Evolutionary conservation across 1,284 basidiomycete species (phyloP), one percentile per base, ranked within the genome.

Genomic region (Heterobasidion annosum): DNA sequence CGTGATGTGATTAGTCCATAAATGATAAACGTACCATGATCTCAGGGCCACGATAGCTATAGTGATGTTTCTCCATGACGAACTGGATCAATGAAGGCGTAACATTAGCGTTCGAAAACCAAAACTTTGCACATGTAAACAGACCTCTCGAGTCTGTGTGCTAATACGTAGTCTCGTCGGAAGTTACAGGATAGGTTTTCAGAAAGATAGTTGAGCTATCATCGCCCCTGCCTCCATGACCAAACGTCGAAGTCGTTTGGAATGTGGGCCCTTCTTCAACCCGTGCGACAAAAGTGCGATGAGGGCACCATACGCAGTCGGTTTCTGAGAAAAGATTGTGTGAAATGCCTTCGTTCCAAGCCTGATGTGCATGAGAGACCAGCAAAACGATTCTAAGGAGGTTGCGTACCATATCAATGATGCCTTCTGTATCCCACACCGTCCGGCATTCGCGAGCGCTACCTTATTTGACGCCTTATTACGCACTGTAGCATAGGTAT

Each of bases 301-400:
- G 2, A 87, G 48, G 1, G 68, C 59, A 2, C 61, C 53, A 63
- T 87, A 85, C 7, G 65, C 65, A 15, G 75, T 71, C 25, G 78
- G 73, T 59, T 83, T 87, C 34, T 69, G 73, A 1, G 72, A 73
- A 3, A 94, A 67, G 37, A 91, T 77, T 10, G 76, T 71, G 59
- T 82, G 74, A 64, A 93, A 91, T 1, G 91, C 91, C 57, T 85
- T 82, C 48, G 75, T 76, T 13, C 91, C 91, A n/a, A 95, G 75
- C 84, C 91, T 94, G 62, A 8, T 15, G 16, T 4, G 25, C 42
- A 18, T 25, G 48, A 35, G 19, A 35, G 8, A 12, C 9, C 25
- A 32, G 10, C 9, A 32, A 34, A 8, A 8, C 48, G 12, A 8
- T 13, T 33, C n/a, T 8, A 35, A 35, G 8, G 9, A 33, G 12